These are phyloP conservation scores for Cadophora gregata DNA, from an alignment of 2,329 filamentous ascomycete genomes.

Conservation along the genomic window DNA sequence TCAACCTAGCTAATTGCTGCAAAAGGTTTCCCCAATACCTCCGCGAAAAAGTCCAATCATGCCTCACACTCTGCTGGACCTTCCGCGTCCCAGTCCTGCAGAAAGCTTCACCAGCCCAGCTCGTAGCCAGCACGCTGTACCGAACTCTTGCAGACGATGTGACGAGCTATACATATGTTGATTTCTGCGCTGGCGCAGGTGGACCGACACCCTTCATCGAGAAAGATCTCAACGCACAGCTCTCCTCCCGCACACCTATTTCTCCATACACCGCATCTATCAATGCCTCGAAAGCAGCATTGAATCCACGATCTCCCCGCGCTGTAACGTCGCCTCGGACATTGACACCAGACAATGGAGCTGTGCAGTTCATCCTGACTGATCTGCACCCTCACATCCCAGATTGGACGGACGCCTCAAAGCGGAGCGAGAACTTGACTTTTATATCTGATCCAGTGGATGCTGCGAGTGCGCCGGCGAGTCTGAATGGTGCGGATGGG, in stretches of 20 bases:
- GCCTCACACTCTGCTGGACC: slow-evolving; percentile 68
- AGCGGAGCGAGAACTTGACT: slow-evolving; percentile 59
- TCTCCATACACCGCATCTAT: slow-evolving; percentile 38
- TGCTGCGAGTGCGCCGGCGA: slow-evolving; percentile 63
- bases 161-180: slow-evolving; percentile 67
- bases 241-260: slow-evolving; percentile 37
- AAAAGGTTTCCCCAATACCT: slow-evolving; percentile 70
- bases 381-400: slow-evolving; percentile 69
- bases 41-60: slow-evolving; percentile 67
- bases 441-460: slow-evolving; percentile 69
- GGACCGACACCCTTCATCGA: slow-evolving; percentile 73
- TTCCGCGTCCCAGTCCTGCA: slow-evolving; percentile 64
- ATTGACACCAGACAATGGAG: slow-evolving; percentile 28
- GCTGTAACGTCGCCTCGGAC: slow-evolving; percentile 2
- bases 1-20: slow-evolving; percentile 18
- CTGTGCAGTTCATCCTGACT: slow-evolving; percentile 66
- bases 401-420: slow-evolving; percentile 61
- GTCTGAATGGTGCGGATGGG: slow-evolving; percentile 50
- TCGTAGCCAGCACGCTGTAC: slow-evolving; percentile 64
- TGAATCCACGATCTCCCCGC: slow-evolving; percentile 37
- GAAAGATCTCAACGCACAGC: slow-evolving; percentile 58
- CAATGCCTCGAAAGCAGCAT: slow-evolving; percentile 27
- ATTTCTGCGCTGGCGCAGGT: slow-evolving; percentile 78
- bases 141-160: slow-evolving; percentile 55
- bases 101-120: slow-evolving; percentile 59